These are phyloP conservation scores for Barnettozyma sp. DNA, from an alignment of 805 yeast species.

Conservation along the genomic window DNA sequence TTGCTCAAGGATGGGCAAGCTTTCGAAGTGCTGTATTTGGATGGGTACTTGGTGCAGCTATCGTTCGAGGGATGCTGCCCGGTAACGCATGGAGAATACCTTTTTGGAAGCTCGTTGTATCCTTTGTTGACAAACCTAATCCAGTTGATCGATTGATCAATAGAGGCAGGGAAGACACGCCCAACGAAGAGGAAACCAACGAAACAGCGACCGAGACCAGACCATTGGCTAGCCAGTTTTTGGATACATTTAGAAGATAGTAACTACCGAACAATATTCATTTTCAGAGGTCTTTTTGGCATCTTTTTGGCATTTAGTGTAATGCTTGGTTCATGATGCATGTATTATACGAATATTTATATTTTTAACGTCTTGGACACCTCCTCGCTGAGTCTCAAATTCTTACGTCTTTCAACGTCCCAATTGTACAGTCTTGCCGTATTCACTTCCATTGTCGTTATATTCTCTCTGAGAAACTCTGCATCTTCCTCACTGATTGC, in stretches of 20 bases:
- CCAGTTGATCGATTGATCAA: slow-evolving; percentile 7
- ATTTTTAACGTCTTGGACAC: slow-evolving; percentile 31
- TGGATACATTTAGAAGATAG: slow-evolving; percentile 39
- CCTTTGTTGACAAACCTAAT: slow-evolving; percentile 3
- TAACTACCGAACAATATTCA: slow-evolving; percentile 1
- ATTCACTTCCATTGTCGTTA: slow-evolving; percentile 96
- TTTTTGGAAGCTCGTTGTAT: slow-evolving; percentile 13
- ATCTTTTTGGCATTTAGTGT: too few relatives aligned
- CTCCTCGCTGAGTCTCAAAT: slow-evolving; percentile 36
- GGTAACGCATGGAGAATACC: slow-evolving; percentile 36
- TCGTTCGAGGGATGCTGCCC: slow-evolving; percentile 31
- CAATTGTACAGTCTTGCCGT: slow-evolving; percentile 88
- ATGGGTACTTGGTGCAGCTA: slow-evolving; percentile 31
- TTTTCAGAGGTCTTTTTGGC: too few relatives aligned
- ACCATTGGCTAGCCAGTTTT: slow-evolving; percentile 41
- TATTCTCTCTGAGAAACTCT: slow-evolving; percentile 78
- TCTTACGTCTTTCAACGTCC: slow-evolving; percentile 72
- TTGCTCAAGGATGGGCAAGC: slow-evolving; percentile 27
- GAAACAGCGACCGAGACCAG: slow-evolving; percentile 27
- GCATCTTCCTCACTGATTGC: slow-evolving; percentile 70
- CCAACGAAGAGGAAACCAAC: slow-evolving; percentile 20
- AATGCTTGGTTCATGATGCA: slow-evolving; percentile 1
- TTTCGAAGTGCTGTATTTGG: slow-evolving; percentile 27
- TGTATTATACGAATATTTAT: slow-evolving; percentile 1
- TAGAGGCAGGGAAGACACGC: slow-evolving; percentile 8